phyloP scores from a whole-genome alignment of 768 basidiomycete genomes.

The Tricholoma matsutake region DNA sequence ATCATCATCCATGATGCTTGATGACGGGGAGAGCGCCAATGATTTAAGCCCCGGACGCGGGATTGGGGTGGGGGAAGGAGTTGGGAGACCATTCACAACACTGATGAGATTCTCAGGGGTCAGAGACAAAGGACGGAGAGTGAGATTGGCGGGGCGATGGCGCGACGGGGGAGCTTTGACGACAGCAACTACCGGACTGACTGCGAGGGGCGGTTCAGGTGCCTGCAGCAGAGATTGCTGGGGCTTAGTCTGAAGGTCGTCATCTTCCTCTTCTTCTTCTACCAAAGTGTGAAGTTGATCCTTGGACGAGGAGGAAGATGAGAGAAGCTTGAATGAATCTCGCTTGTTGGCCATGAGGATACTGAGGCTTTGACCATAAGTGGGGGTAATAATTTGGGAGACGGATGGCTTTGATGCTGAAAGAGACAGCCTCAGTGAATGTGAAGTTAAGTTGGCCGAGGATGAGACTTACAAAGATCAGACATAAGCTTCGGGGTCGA shows the following conservation, averaged over 20 bases:
- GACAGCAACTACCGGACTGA: constrained; percentile 30
- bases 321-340: constrained; percentile 77
- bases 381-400: constrained; percentile 43
- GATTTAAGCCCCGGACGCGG: constrained; percentile 49
- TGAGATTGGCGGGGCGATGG: constrained; percentile 63
- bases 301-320: constrained; percentile 59
- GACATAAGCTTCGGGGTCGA: constrained; percentile 54
- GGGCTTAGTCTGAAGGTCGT: constrained; percentile 32
- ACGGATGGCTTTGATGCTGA: constrained; percentile 62
- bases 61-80: constrained; percentile 53
- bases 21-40: constrained; percentile 42
- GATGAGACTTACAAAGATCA: constrained; percentile 58
- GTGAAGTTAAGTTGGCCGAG: constrained; percentile 11
- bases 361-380: constrained; percentile 39
- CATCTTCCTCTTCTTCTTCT: constrained; percentile 87
- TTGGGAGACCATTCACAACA: constrained; percentile 40
- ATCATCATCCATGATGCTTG: constrained; percentile 30
- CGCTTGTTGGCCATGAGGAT: constrained; percentile 58
- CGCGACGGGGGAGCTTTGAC: constrained; percentile 41
- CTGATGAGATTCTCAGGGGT: constrained; percentile 49
- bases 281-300: constrained; percentile 77
- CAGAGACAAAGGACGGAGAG: constrained; percentile 70
- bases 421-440: constrained; percentile 7
- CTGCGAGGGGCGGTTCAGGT: constrained; percentile 26
- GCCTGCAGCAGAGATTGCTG: constrained; percentile 19